These are phyloP conservation scores for Penicillium antarcticum DNA, from an alignment of 495 filamentous ascomycete genomes.

Conservation along the genomic window DNA sequence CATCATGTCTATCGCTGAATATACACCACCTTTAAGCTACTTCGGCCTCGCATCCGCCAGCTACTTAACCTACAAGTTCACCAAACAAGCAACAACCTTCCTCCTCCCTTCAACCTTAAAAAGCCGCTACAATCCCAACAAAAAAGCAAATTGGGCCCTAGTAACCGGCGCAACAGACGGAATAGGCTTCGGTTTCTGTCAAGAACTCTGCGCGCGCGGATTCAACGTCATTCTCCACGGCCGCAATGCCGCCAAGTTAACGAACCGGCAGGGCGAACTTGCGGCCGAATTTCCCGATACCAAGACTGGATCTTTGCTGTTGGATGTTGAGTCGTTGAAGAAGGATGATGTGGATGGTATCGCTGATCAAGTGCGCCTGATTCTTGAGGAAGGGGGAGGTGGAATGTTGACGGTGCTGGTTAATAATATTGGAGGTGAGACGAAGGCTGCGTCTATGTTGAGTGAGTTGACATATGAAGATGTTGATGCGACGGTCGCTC, in stretches of 20 bases:
- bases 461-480: slow-evolving; percentile 16
- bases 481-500: slow-evolving; percentile 24
- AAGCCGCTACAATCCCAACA: slow-evolving; percentile 14
- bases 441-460: slow-evolving; percentile 17
- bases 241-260: slow-evolving; percentile 47
- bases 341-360: slow-evolving; percentile 16
- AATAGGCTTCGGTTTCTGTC: slow-evolving; percentile 52
- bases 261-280: slow-evolving; percentile 25
- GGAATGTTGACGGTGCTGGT: slow-evolving; percentile 39
- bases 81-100: slow-evolving; percentile 18
- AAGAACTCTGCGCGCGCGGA: slow-evolving; percentile 48
- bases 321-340: slow-evolving; percentile 27
- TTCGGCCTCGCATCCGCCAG: slow-evolving; percentile 16
- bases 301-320: slow-evolving; percentile 21
- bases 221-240: slow-evolving; percentile 60
- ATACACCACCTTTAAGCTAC: slow-evolving; percentile 6
- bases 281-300: slow-evolving; percentile 25
- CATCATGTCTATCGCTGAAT: neutral
- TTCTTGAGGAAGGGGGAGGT: slow-evolving; percentile 7
- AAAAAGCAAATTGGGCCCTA: slow-evolving; percentile 46
- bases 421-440: slow-evolving; percentile 47
- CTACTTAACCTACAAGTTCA: slow-evolving; percentile 11
- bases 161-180: slow-evolving; percentile 59
- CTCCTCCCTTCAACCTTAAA: slow-evolving; percentile 4
- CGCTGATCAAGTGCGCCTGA: slow-evolving; percentile 9